These are phyloP conservation scores for Borovskyia barvae DNA, from an alignment of 208 protist species.

Conservation along the genomic window DNA sequence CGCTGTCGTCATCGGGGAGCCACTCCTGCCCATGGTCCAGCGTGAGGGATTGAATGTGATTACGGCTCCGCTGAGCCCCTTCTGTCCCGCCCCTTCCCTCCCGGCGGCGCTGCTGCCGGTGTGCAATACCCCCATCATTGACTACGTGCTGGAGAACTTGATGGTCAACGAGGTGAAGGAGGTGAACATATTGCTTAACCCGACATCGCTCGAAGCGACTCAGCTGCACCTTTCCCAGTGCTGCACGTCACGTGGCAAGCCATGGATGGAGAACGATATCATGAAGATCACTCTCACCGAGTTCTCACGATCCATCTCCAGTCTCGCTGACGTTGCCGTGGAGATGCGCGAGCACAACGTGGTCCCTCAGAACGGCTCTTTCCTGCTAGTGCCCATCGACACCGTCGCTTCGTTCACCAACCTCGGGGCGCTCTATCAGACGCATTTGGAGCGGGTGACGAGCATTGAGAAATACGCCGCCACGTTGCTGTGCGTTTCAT, in stretches of 20 bases:
- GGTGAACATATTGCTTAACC: constrained; percentile 66
- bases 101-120: constrained; percentile 82
- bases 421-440: constrained; percentile 54
- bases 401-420: constrained; percentile 57
- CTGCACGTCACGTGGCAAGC: constrained; percentile 51
- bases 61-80: constrained; percentile 53
- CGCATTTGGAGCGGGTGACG: constrained; percentile 59
- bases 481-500: constrained; percentile 73
- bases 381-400: constrained; percentile 83
- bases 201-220: constrained; percentile 39
- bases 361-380: constrained; percentile 67
- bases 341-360: constrained; percentile 79
- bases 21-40: constrained; percentile 30
- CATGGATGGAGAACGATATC: constrained; percentile 63
- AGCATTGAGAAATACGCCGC: constrained; percentile 75
- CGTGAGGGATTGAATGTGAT: constrained; percentile 9
- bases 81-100: constrained; percentile 48
- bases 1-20: constrained; percentile 72
- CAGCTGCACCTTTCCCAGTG: constrained; percentile 50
- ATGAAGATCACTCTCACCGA: constrained; percentile 70
- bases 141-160: constrained; percentile 87
- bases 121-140: constrained; percentile 85
- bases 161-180: constrained; percentile 72
- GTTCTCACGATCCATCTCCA: constrained; percentile 48
- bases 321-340: constrained; percentile 47